A percentile compares a stretch with the other conserved stretches of the same genome.
phyloP scores from a whole-genome alignment of 805 yeast genomes.

The Phaffomyces thermotolerans region DNA sequence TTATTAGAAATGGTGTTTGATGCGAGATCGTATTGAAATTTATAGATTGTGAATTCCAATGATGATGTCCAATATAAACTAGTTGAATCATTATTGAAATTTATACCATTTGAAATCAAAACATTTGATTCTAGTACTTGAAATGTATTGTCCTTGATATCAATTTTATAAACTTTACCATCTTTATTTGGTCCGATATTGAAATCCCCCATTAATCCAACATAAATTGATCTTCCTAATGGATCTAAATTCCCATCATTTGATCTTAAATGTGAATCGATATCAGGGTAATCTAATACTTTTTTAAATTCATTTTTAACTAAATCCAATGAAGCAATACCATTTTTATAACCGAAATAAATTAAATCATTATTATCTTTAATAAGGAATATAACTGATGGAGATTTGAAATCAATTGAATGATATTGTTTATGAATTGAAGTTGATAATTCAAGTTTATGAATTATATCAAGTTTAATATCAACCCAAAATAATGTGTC shows the following conservation, averaged over 20 bases:
- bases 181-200: constrained; percentile 30
- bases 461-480: constrained; percentile 29
- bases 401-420: constrained; percentile 26
- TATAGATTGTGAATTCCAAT: constrained; percentile 37
- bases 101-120: constrained; percentile 60
- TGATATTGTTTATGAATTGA: constrained; percentile 26
- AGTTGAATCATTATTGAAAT: constrained; percentile 39
- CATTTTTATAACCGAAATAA: constrained; percentile 56
- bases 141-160: constrained; percentile 24
- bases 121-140: constrained; percentile 32
- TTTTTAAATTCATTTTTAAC: constrained; percentile 30
- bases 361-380: constrained; percentile 36
- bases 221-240: constrained; percentile 60
- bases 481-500: constrained; percentile 41
- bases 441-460: constrained; percentile 24
- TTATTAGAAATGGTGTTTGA: constrained; percentile 32
- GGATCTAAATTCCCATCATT: constrained; percentile 83
- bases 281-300: constrained; percentile 29
- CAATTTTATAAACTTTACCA: constrained; percentile 48
- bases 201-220: constrained; percentile 73
- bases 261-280: constrained; percentile 42
- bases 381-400: constrained; percentile 52
- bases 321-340: constrained; percentile 52
- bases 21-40: constrained; percentile 35
- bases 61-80: constrained; percentile 50